A percentile compares a stretch with the other conserved stretches of the same genome.
Evolutionary conservation across 108 stramenopile species (phyloP).

Genomic region (Cyclotella sp.): DNA sequence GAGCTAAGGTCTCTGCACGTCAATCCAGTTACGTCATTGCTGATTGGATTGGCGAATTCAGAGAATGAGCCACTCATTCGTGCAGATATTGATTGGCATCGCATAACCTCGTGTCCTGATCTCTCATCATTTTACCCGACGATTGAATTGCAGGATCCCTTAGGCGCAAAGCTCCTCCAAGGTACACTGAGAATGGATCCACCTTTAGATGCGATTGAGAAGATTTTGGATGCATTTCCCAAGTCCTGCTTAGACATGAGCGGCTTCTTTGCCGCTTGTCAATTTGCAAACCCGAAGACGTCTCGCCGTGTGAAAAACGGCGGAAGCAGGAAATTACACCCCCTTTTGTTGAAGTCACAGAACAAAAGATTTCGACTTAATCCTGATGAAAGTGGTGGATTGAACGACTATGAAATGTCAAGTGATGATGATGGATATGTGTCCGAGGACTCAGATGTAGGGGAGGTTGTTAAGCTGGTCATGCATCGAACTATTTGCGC

Average conservation of each 20-base stretch:
- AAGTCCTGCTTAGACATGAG: constrained; percentile 55
- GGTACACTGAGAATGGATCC: constrained; percentile 52
- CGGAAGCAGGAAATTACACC: not conserved
- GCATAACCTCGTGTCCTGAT: constrained; percentile 33
- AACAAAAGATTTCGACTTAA: not conserved
- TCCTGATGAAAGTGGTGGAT: not conserved
- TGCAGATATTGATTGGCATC: constrained; percentile 47
- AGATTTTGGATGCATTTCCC: constrained; percentile 47
- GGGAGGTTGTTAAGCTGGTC: constrained; percentile 48
- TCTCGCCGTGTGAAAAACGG: constrained; percentile 10
- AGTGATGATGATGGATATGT: constrained; percentile 25
- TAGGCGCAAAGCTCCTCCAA: constrained; percentile 37
- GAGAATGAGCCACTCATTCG: constrained; percentile 45
- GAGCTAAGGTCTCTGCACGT: constrained; percentile 9
- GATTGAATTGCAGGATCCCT: constrained; percentile 14
- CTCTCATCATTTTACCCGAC: constrained; percentile 28
- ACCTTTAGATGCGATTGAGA: constrained; percentile 39
- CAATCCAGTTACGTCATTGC: constrained; percentile 22
- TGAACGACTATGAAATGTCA: not conserved
- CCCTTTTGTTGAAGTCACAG: not conserved
- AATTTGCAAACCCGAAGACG: constrained; percentile 49
- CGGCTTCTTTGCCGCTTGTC: constrained; percentile 57
- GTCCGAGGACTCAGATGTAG: constrained; percentile 37
- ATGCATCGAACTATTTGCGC: constrained; percentile 46
- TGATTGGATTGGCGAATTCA: constrained; percentile 38